Conservation (phyloP, 352 stramenopile species). For the Phytophthora boehmeriae region DNA sequence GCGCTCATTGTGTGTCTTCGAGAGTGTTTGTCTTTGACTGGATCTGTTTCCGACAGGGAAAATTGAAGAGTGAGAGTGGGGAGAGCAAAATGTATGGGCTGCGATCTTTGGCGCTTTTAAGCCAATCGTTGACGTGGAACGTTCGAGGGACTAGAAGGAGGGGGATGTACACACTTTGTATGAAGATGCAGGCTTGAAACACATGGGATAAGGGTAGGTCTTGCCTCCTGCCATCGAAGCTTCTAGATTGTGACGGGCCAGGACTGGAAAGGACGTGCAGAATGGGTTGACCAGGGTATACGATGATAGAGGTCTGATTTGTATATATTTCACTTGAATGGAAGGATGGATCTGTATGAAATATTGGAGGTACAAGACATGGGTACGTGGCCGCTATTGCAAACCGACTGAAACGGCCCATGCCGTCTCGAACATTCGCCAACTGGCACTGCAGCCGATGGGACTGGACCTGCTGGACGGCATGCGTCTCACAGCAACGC, state of each 20-base stretch:
- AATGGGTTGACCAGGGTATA: slow-evolving; percentile 3
- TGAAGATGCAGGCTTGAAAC: accelerated
- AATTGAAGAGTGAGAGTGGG: slow-evolving; percentile 66
- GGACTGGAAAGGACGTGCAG: background rate
- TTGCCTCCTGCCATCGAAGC: slow-evolving; percentile 45
- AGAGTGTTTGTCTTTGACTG: slow-evolving; percentile 18
- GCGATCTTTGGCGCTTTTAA: slow-evolving; percentile 23
- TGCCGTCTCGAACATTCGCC: slow-evolving; percentile 1
- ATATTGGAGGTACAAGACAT: background rate
- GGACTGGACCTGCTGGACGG: too few species aligned
- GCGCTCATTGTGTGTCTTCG: slow-evolving; percentile 48
- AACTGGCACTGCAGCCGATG: background rate
- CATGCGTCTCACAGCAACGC: too few species aligned
- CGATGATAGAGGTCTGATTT: slow-evolving; percentile 21
- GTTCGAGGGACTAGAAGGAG: slow-evolving; percentile 30
- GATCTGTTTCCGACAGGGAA: slow-evolving; percentile 47
- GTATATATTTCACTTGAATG: background rate
- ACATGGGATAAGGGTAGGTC: slow-evolving; percentile 29
- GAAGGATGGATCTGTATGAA: background rate
- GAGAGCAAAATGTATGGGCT: slow-evolving; percentile 29
- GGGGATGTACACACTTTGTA: slow-evolving; percentile 25
- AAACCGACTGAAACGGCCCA: background rate
- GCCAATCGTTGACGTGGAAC: slow-evolving; percentile 30
- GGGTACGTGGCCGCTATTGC: slow-evolving; percentile 1
- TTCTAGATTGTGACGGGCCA: slow-evolving; percentile 66